Percentiles rank a stretch among this genome's conserved stretches.
Conservation (phyloP, 352 stramenopile genomes). For the Phytophthora pluvialis region DNA sequence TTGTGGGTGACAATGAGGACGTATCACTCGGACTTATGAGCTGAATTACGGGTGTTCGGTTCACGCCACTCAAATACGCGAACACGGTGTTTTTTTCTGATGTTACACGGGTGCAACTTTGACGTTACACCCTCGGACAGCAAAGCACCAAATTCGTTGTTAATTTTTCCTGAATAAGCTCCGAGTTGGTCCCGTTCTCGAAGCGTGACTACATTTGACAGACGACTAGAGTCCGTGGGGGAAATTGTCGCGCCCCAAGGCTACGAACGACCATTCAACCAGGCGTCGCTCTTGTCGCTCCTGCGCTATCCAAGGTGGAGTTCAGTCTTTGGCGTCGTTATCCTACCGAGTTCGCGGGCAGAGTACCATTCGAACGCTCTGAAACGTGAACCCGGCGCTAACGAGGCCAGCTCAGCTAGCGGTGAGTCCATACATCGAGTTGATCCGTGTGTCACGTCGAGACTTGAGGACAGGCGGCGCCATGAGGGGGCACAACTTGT, state of each 20-base stretch:
- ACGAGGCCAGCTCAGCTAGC: slow-evolving; percentile 9
- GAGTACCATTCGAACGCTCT: slow-evolving; percentile 18
- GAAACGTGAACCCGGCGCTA: slow-evolving; percentile 32
- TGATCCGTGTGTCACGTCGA: slow-evolving; percentile 27
- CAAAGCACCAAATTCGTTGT: neutral
- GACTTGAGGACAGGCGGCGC: slow-evolving; percentile 31
- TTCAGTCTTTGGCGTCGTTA: neutral
- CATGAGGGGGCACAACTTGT: slow-evolving; percentile 6
- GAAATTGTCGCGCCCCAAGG: too few species aligned
- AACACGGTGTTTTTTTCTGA: neutral
- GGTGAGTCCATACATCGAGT: slow-evolving; percentile 8
- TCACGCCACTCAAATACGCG: neutral
- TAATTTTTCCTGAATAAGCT: neutral
- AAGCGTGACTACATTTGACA: neutral
- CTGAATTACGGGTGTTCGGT: neutral
- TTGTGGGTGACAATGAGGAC: neutral
- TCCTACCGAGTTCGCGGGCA: neutral
- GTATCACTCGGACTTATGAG: too few species aligned
- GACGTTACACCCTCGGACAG: neutral
- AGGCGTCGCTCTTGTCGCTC: neutral
- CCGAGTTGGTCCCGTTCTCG: neutral
- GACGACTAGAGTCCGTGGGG: too few species aligned
- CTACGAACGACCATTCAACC: too few species aligned
- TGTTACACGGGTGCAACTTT: slow-evolving; percentile 10
- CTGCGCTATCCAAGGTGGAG: neutral